A percentile compares a stretch with the other conserved stretches of the same genome.
Evolutionary conservation across 257 asterid species (phyloP).

Genomic region (Solanum appendiculatum): DNA sequence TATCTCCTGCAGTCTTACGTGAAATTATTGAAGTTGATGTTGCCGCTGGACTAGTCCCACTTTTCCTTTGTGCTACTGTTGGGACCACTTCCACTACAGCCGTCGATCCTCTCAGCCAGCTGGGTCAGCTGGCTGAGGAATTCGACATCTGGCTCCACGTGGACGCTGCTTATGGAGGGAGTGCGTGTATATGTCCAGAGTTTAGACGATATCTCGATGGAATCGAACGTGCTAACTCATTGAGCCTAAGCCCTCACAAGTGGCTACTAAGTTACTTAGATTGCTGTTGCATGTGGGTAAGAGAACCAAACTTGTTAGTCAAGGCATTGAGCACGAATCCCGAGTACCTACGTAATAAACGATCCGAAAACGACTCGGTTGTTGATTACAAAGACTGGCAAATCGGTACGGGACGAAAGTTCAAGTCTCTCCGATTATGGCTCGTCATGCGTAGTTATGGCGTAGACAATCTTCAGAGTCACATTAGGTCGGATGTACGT

Average conservation of each 20-base stretch:
- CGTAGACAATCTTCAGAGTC: slow-evolving; percentile 12
- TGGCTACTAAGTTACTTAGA: slow-evolving; percentile 23
- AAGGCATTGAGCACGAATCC: slow-evolving; percentile 18
- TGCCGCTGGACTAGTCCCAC: slow-evolving; percentile 17
- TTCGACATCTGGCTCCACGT: slow-evolving; percentile 21
- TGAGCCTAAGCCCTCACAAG: slow-evolving; percentile 23
- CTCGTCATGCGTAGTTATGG: slow-evolving; percentile 17
- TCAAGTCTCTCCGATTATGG: slow-evolving; percentile 23
- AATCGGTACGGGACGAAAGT: slow-evolving; percentile 20
- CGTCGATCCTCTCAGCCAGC: slow-evolving; percentile 6
- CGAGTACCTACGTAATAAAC: slow-evolving; percentile 17
- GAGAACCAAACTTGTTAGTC: slow-evolving; percentile 4
- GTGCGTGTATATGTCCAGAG: slow-evolving; percentile 27
- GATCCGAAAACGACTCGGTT: slow-evolving; percentile 1
- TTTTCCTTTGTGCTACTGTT: slow-evolving; percentile 15
- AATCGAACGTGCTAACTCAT: slow-evolving; percentile 14
- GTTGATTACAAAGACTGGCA: slow-evolving; percentile 29
- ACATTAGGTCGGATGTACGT: slow-evolving; percentile 14
- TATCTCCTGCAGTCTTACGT: slow-evolving; percentile 3
- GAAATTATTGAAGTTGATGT: slow-evolving; percentile 7
- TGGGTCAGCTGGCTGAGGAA: slow-evolving; percentile 1
- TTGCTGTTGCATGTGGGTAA: slow-evolving; percentile 26
- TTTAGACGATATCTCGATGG: slow-evolving; percentile 18
- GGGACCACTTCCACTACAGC: slow-evolving; percentile 26
- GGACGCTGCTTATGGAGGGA: slow-evolving; percentile 25